A percentile compares a stretch with the other conserved stretches of the same genome.
phyloP scores from a whole-genome alignment of 140 eudicot species.

The Flaveria floridana region DNA sequence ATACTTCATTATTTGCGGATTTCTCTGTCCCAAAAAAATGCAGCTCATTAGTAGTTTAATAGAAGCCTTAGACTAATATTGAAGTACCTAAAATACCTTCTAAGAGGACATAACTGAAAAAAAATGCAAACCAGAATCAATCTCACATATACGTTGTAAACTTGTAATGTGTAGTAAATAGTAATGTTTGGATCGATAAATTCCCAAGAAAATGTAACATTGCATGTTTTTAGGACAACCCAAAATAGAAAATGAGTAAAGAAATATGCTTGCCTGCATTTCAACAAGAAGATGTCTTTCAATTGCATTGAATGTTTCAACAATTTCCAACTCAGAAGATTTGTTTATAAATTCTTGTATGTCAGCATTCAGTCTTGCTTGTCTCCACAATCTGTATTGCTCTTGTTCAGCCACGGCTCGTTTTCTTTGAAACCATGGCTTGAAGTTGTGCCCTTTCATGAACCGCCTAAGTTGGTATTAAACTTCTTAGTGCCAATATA shows the following conservation, averaged over 20 bases:
- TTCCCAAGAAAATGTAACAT: background rate
- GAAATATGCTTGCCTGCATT: conserved; percentile 57
- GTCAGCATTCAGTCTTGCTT: conserved; percentile 79
- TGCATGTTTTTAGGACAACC: conserved; percentile 4
- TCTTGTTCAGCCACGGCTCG: conserved; percentile 91
- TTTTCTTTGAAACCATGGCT: conserved; percentile 84
- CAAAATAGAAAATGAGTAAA: conserved; percentile 15
- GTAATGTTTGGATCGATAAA: background rate
- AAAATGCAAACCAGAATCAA: background rate
- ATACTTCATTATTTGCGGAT: background rate
- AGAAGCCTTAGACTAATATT: background rate
- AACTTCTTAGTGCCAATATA: conserved; percentile 22
- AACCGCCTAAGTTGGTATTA: conserved; percentile 55
- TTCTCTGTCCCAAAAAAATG: background rate
- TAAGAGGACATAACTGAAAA: background rate
- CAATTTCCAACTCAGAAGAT: conserved; percentile 76
- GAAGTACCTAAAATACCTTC: background rate
- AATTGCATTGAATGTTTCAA: conserved; percentile 79
- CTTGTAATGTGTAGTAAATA: background rate
- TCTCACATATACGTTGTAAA: conserved; percentile 3
- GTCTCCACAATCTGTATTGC: conserved; percentile 83
- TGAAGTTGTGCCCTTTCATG: conserved; percentile 75
- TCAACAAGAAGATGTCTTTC: conserved; percentile 80
- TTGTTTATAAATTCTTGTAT: conserved; percentile 49
- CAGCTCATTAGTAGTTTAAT: background rate